phyloP scores from a whole-genome alignment of 805 yeast genomes.

The Saccharomycopsis sp. region DNA sequence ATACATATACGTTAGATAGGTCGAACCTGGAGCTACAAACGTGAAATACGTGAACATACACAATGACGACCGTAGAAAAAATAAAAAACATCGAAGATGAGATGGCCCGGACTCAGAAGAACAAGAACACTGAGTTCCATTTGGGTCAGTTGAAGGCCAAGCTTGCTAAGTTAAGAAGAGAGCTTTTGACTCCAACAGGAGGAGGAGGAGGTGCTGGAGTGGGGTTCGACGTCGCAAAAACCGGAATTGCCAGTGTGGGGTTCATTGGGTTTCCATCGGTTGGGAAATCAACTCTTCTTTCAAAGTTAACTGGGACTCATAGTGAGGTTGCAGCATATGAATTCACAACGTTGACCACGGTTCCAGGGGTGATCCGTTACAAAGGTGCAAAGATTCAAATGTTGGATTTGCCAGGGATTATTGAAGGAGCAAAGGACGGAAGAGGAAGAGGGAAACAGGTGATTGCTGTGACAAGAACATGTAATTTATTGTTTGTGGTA shows the following conservation, averaged over 20 bases:
- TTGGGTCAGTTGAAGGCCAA: conserved; percentile 96
- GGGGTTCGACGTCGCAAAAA: conserved; percentile 98
- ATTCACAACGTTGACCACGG: conserved; percentile 95
- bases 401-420: conserved; percentile 86
- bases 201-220: conserved; percentile 85
- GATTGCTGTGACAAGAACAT: conserved; percentile 98
- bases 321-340: conserved; percentile 98
- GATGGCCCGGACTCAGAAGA: conserved; percentile 97
- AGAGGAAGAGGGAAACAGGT: conserved; percentile 94
- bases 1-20: too few species aligned
- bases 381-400: conserved; percentile 97
- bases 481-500: conserved; percentile 87
- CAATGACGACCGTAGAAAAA: conserved; percentile 46
- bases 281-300: conserved; percentile 72
- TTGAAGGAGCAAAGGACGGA: conserved; percentile 89
- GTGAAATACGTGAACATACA: background rate
- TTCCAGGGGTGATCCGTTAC: conserved; percentile 92
- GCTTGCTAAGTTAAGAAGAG: conserved; percentile 90
- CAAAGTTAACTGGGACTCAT: conserved; percentile 89
- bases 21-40: too few species aligned
- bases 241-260: conserved; percentile 97
- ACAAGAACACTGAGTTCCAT: conserved; percentile 96
- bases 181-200: conserved; percentile 63
- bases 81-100: conserved; percentile 91
- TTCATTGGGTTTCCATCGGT: conserved; percentile 98